These are phyloP conservation scores for Suhomyces tanzawaensis DNA, from an alignment of 805 yeast genomes.

Conservation along the genomic window DNA sequence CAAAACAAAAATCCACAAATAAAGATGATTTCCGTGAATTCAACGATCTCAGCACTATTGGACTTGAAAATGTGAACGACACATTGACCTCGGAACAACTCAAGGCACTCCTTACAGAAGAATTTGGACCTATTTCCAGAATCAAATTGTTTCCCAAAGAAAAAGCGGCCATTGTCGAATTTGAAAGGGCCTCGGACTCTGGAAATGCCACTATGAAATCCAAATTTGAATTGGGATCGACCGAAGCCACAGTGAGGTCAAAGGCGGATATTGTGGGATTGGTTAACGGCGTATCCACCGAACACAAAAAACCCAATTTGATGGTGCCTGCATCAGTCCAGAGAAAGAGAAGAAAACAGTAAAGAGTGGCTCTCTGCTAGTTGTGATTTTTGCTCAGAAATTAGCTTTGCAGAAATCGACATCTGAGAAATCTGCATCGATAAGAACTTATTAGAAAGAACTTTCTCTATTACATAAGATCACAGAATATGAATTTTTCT, in stretches of 20 bases:
- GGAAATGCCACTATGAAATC: conserved; percentile 50
- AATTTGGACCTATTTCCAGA: conserved; percentile 34
- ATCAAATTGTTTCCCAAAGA: conserved; percentile 46
- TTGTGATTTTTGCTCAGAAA: too few relatives aligned
- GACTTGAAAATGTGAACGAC: conserved; percentile 25
- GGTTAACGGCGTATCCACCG: not conserved
- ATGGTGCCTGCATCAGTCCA: conserved; percentile 12
- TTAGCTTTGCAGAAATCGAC: too few relatives aligned
- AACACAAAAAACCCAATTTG: conserved; percentile 1
- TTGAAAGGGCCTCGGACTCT: conserved; percentile 40
- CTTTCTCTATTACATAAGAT: too few relatives aligned
- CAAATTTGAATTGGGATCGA: conserved; percentile 37
- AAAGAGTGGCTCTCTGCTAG: too few relatives aligned
- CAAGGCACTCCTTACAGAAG: conserved; percentile 21
- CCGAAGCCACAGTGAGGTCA: conserved; percentile 14
- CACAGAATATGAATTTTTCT: too few relatives aligned
- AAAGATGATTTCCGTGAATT: conserved; percentile 12
- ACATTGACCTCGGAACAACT: conserved; percentile 39
- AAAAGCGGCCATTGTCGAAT: conserved; percentile 51
- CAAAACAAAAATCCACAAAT: conserved; percentile 10
- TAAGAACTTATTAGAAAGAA: too few relatives aligned
- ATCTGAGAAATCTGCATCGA: too few relatives aligned
- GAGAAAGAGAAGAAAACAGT: conserved; percentile 3
- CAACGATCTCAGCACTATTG: conserved; percentile 18
- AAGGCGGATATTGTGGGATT: conserved; percentile 1